Base-by-base conservation (phyloP, 2,329 filamentous ascomycete genomes). In the Arthrocladium fulminans region DNA sequence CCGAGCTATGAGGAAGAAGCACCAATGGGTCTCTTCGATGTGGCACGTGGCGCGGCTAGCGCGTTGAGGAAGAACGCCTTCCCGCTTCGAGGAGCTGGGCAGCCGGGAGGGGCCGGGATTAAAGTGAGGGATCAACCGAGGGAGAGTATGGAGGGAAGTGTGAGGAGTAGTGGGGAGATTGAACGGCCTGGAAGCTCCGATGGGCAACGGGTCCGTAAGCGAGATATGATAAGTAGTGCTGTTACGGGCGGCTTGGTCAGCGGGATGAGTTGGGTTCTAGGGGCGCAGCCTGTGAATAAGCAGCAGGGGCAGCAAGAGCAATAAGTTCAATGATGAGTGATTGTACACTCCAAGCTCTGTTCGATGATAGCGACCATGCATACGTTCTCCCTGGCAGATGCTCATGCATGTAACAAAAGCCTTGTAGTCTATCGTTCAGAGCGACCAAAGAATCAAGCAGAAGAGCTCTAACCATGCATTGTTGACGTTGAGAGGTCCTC, bases 201-300 rank as follows among this genome's bases (percentile, higher is more conserved):
- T 45, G 52, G 54, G 50, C 46, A 63, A 65, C 52, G 55, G 35
- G 66, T 73, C 13, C 61, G 72, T 35, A 75, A 74, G 57, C 61
- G 72, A 50, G 72, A 75, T 60, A 63, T 81, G 66, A 77, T 83
- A 41, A 78, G 78, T 50, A 81, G 73, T 64, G 79, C 79, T 63
- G 79, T 81, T 4, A 80, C 76, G 10, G 78, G 77, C 2, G 77
- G 77, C 5, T 61, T 83, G 59, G 77, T 76, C 6, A 79, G 72
- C 60, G 80, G 80, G 8, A 67, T 83, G 58, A 80, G 80, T 7
- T 83, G 80, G 80, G 75, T 83, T 49, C 61, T 83, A 47, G 80
- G 80, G 61, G 70, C 69, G 47, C 68, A 71, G 51, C 68, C 70
- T 12, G 65, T 24, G 4, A 24, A 46, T 37, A 17, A 19, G 20